These are phyloP conservation scores for Yarrowia keelungensis DNA, from an alignment of 805 yeast genomes.

Conservation along the genomic window DNA sequence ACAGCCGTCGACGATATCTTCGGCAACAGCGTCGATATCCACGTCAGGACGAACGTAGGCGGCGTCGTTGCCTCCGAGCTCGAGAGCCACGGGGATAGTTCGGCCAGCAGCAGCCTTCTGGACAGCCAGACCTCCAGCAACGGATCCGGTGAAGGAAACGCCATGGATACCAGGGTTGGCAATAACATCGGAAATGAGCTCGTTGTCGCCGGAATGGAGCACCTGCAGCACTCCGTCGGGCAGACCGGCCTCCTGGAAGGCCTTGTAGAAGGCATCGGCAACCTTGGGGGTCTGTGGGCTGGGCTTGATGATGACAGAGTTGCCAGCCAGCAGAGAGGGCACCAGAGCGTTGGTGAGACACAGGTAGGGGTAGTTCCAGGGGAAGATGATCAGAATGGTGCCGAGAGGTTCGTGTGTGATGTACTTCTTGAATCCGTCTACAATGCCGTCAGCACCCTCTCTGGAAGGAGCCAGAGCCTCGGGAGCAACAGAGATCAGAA, in stretches of 20 bases:
- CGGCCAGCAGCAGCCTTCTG: constrained; percentile 77
- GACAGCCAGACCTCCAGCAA: constrained; percentile 74
- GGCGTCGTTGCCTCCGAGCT: constrained; percentile 91
- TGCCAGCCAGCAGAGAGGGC: constrained; percentile 86
- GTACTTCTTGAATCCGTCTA: constrained; percentile 47
- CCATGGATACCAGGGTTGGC: constrained; percentile 72
- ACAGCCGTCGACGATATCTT: constrained; percentile 74
- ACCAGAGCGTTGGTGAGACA: constrained; percentile 89
- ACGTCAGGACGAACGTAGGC: constrained; percentile 81
- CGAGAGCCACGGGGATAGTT: constrained; percentile 80
- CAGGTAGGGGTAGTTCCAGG: constrained; percentile 92
- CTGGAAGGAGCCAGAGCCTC: constrained; percentile 46
- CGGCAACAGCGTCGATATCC: constrained; percentile 68
- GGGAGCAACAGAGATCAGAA: constrained; percentile 47
- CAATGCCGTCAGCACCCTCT: constrained; percentile 45
- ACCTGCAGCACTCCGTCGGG: constrained; percentile 84
- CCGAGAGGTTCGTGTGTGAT: constrained; percentile 79
- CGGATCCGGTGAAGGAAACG: constrained; percentile 89
- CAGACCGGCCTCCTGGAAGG: constrained; percentile 75
- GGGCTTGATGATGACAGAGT: constrained; percentile 82
- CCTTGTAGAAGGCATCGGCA: constrained; percentile 70
- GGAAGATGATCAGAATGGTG: constrained; percentile 87
- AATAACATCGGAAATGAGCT: constrained; percentile 74
- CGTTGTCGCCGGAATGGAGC: constrained; percentile 73
- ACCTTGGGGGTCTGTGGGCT: constrained; percentile 89